Evolutionary conservation across 2,329 filamentous ascomycete genomes (phyloP).

Genomic region (Exophiala sideris): DNA sequence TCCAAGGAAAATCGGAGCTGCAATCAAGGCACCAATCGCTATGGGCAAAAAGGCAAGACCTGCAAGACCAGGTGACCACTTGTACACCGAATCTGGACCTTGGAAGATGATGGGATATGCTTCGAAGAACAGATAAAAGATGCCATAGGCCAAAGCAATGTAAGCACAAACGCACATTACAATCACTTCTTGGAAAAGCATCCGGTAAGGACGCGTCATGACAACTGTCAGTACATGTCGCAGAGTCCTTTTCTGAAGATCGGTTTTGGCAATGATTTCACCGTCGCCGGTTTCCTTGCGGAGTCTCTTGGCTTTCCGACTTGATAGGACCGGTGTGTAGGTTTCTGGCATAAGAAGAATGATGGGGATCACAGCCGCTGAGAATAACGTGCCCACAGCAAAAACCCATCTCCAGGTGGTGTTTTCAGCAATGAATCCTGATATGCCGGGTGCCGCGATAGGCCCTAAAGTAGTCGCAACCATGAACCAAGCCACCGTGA

Average conservation of each 20-base stretch:
- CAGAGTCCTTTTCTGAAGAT: conserved; percentile 55
- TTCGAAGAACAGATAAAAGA: conserved; percentile 73
- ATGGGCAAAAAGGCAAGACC: conserved; percentile 44
- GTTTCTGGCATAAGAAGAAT: conserved; percentile 65
- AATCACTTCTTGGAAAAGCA: conserved; percentile 70
- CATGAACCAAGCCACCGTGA: conserved; percentile 43
- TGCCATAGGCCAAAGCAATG: conserved; percentile 65
- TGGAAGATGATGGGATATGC: conserved; percentile 70
- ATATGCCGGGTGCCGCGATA: conserved; percentile 43
- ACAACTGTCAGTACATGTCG: conserved; percentile 57
- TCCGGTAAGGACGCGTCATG: conserved; percentile 66
- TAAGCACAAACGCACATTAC: conserved; percentile 68
- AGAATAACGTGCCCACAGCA: conserved; percentile 64
- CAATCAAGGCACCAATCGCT: conserved; percentile 59
- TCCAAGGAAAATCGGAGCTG: conserved; percentile 59
- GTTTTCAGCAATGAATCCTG: conserved; percentile 40
- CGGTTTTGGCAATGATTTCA: conserved; percentile 56
- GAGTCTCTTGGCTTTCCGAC: conserved; percentile 54
- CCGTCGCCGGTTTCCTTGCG: conserved; percentile 54
- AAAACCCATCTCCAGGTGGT: conserved; percentile 49
- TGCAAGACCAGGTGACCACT: conserved; percentile 35
- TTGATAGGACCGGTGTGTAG: conserved; percentile 57
- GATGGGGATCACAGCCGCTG: conserved; percentile 55
- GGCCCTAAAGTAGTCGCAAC: conserved; percentile 42
- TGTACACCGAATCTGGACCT: conserved; percentile 33